Base-by-base conservation (phyloP, 2,329 filamentous ascomycete genomes). In the Grosmannia penicillata region DNA sequence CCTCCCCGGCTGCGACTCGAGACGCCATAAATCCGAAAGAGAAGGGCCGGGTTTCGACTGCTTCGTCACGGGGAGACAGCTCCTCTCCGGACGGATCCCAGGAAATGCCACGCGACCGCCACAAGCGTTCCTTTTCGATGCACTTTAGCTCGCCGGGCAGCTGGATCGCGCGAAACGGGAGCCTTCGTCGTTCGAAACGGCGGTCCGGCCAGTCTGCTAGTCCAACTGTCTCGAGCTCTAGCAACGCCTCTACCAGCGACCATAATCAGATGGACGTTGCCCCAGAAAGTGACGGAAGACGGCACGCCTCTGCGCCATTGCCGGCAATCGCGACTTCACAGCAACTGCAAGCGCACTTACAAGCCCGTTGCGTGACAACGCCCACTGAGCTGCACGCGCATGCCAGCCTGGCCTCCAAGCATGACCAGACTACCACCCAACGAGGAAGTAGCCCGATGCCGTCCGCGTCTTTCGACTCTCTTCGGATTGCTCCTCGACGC, bases 111-210 rank as follows among this genome's bases (percentile, higher is more conserved):
- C 58, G 62, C 8, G 66, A 62, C 47, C 59, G 54, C 36, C 57
- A 67, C 11, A 63, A 61, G 38, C 64, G 68, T 42, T 75, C 74
- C 14, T 57, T 72, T 21, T 77, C 75, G 14, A 68, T 73, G 62
- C 70, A 74, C 39, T 72, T 78, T 43, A 62, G 62, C 43, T 70
- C 72, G 2, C 63, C 72, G 14, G 61, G 58, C 36, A 67, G 58
- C 36, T 76, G 72, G 71, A 68, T 75, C 44, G 57, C 68, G 25
- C 68, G 60, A 51, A 61, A 65, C 8, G 66, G 70, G 39, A 78
- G 73, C 54, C 51, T 76, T 38, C 66, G 71, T 35, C 66, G 67
- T 18, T 57, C 63, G 23, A 77, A 74, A 54, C 63, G 67, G 43
- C 62, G 60, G 42, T 56, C 57, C 2, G 39, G 38, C 17, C 15